phyloP scores from a whole-genome alignment of 2,329 filamentous ascomycete species.

The Apiospora saccharicola region DNA sequence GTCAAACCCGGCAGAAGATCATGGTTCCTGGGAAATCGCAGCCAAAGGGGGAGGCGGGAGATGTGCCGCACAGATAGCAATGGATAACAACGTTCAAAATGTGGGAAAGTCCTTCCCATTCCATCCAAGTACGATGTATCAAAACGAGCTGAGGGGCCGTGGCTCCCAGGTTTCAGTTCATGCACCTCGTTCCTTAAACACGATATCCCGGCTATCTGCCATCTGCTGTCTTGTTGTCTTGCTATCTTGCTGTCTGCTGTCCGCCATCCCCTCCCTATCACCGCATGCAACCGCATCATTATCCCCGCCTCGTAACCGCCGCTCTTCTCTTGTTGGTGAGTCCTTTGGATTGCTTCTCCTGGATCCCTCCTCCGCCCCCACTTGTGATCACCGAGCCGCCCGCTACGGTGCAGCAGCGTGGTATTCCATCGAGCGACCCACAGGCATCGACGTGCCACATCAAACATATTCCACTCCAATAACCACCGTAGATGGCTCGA shows the following conservation, averaged over 20 bases:
- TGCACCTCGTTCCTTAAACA: constrained; percentile 1
- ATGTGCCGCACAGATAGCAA: neutral
- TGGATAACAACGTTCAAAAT: neutral
- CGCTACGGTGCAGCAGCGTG: constrained; percentile 1
- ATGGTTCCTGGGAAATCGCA: constrained; percentile 20
- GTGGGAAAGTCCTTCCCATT: neutral
- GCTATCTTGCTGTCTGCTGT: neutral
- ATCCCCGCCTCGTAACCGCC: neutral
- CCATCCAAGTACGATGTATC: neutral
- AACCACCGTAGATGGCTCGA: constrained; percentile 7
- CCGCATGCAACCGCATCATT: neutral
- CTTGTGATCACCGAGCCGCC: constrained; percentile 10
- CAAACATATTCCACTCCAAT: constrained; percentile 1
- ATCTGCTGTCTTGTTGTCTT: neutral
- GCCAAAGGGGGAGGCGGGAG: constrained; percentile 4
- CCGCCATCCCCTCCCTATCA: neutral
- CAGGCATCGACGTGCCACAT: constrained; percentile 12
- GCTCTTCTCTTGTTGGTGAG: neutral
- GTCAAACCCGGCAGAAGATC: constrained; percentile 13
- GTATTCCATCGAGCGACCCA: neutral
- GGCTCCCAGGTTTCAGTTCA: constrained; percentile 20
- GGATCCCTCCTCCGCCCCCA: neutral
- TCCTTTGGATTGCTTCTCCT: neutral
- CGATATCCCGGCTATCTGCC: neutral
- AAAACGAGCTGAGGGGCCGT: constrained; percentile 19